A percentile compares a stretch with the other conserved stretches of the same genome.
Conservation (phyloP, 2,329 filamentous ascomycete genomes). For the Venturia oleaginea region DNA sequence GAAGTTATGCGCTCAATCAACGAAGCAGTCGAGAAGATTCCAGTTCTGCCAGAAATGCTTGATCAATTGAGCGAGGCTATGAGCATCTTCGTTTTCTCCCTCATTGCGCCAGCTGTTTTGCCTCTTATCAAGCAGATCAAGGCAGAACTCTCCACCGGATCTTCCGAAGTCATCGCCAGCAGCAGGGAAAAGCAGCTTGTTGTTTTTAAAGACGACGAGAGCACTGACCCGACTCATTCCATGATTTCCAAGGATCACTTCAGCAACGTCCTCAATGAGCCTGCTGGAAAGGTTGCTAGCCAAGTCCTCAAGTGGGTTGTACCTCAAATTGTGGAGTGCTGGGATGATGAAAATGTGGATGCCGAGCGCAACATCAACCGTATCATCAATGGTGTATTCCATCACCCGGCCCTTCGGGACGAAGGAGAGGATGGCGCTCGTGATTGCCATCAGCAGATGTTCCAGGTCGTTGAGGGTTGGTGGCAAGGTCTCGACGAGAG, state of each 20-base stretch:
- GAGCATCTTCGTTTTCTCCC: slow-evolving; percentile 82
- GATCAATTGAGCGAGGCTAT: slow-evolving; percentile 83
- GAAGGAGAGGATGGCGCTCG: slow-evolving; percentile 59
- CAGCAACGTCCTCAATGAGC: slow-evolving; percentile 78
- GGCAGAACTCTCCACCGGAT: slow-evolving; percentile 75
- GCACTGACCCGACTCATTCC: slow-evolving; percentile 78
- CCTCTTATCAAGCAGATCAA: slow-evolving; percentile 83
- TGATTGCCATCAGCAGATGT: slow-evolving; percentile 71
- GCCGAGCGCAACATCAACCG: slow-evolving; percentile 61
- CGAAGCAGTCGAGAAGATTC: slow-evolving; percentile 73
- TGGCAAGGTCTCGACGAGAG: slow-evolving; percentile 59
- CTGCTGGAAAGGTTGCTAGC: slow-evolving; percentile 73
- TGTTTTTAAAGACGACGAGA: slow-evolving; percentile 72
- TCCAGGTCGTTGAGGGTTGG: slow-evolving; percentile 71
- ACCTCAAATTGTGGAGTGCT: slow-evolving; percentile 78
- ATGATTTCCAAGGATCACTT: slow-evolving; percentile 97
- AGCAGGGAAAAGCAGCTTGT: slow-evolving; percentile 76
- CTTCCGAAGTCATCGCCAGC: slow-evolving; percentile 77
- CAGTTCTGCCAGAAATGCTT: slow-evolving; percentile 72
- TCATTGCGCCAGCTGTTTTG: slow-evolving; percentile 79
- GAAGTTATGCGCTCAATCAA: slow-evolving; percentile 73
- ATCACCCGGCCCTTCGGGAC: slow-evolving; percentile 73
- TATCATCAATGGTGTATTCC: slow-evolving; percentile 74
- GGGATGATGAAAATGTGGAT: slow-evolving; percentile 69
- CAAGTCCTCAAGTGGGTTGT: slow-evolving; percentile 76